Percentiles rank a stretch among this genome's conserved stretches.
phyloP scores from a whole-genome alignment of 2,329 filamentous ascomycete species.

The Cordyceps cicadae region DNA sequence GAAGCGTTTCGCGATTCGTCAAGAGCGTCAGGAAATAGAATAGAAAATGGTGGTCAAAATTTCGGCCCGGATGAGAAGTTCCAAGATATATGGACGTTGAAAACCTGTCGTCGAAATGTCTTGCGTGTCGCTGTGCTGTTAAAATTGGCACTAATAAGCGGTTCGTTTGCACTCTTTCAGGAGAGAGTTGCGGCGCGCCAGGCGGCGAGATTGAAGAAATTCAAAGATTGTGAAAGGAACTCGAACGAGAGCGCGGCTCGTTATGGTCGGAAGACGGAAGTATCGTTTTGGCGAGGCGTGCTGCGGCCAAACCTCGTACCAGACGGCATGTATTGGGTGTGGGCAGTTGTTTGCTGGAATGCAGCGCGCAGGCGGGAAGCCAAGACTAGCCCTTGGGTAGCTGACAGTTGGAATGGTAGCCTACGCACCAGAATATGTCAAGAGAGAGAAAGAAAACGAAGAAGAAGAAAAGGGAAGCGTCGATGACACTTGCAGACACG shows the following conservation, averaged over 20 bases:
- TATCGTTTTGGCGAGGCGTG: constrained; percentile 6
- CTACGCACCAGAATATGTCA: neutral
- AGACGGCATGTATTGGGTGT: constrained; percentile 8
- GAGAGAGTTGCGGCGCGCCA: constrained; percentile 1
- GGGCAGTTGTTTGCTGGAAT: constrained; percentile 5
- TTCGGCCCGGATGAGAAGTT: neutral
- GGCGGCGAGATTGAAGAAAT: neutral
- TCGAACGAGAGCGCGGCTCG: constrained; percentile 7
- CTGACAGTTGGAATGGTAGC: constrained; percentile 6
- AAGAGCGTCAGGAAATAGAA: neutral
- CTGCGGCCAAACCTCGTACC: constrained; percentile 7
- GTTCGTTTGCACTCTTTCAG: neutral
- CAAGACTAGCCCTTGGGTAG: neutral
- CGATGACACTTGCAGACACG: neutral
- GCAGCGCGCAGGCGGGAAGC: neutral
- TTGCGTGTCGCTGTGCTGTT: neutral
- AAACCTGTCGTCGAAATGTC: neutral
- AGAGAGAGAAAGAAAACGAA: neutral
- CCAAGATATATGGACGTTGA: neutral
- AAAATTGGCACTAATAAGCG: neutral
- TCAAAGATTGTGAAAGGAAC: neutral
- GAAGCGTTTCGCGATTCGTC: neutral
- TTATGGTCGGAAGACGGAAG: neutral
- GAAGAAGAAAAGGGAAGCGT: neutral
- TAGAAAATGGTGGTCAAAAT: neutral